Base-by-base conservation (phyloP, 164 flowering plant species). In the Cinnamomum chago region DNA sequence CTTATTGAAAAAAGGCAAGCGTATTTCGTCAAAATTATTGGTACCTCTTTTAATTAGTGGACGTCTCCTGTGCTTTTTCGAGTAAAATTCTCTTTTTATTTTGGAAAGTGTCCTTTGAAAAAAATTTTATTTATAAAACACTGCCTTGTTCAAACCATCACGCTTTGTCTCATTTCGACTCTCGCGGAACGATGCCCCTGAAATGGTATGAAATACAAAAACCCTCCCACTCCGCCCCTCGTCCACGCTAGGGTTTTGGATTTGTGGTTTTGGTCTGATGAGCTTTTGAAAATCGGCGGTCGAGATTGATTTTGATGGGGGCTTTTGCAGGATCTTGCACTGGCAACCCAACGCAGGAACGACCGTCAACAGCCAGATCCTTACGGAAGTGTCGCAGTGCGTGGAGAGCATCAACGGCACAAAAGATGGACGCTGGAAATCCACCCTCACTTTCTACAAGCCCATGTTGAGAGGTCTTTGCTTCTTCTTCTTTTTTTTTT, bases 261-360 rank as follows among this genome's bases (percentile, higher is more conserved):
- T 50, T 47, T 25, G 6, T 1, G 22, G 50, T 74, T 4, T 14
- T 20, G 13, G 17, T 24, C 15, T 68, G 28, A 14, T 13, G 6
- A 12, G 47, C 9, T 40, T 40, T 7, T 24, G 17, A 12, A 22
- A 58, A 24, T 40, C 22, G 22, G 22, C 65, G 12, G n/a, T 52
- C 11, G 23, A 14, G 62, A 67, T 55, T 50, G 58, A 13, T 24
- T 64, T n/a, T 28, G 12, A 17, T 11, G 13, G 27, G 28, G 20
- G 3, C 2, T 75, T 24, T 58, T 51, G 22, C 71, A 93, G 99
- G 99, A 85, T 95, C 84, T 82, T 92, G 71, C 89, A 92, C 75
- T 93, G 99, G 98, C 97, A 88, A 67, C 96, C 97, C 23, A 90
- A 90, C 75, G 84, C 88, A 3, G 98, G 97, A 50, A 71, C 89